A percentile compares a stretch with the other conserved stretches of the same genome.
These are phyloP conservation scores for Apiospora malaysiana DNA, from an alignment of 2,329 filamentous ascomycete species.

Conservation along the genomic window DNA sequence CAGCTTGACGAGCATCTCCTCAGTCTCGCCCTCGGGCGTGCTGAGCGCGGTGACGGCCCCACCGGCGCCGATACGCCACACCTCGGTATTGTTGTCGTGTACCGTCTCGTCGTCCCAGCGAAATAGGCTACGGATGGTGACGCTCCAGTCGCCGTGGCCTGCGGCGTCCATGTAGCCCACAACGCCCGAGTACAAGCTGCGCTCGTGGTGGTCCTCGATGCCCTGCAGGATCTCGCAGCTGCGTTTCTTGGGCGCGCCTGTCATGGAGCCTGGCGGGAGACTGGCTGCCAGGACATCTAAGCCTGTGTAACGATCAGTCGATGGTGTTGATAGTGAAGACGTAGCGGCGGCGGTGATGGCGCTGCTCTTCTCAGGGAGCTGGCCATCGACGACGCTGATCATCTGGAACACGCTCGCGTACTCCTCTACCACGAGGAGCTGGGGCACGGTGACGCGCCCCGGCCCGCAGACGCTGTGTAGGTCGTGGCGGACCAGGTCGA, in stretches of 20 bases:
- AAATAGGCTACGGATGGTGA: slow-evolving; percentile 85
- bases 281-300: slow-evolving; percentile 78
- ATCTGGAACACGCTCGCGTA: slow-evolving; percentile 92
- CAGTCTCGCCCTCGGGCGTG: slow-evolving; percentile 78
- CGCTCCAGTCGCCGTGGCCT: slow-evolving; percentile 87
- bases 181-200: slow-evolving; percentile 86
- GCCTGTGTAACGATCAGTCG: slow-evolving; percentile 55
- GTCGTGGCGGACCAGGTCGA: slow-evolving; percentile 94
- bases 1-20: slow-evolving; percentile 87
- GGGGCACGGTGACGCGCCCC: slow-evolving; percentile 74
- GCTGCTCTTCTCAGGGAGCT: slow-evolving; percentile 47
- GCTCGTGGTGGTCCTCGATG: slow-evolving; percentile 69
- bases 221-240: slow-evolving; percentile 81
- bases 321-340: not conserved
- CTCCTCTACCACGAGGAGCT: slow-evolving; percentile 86
- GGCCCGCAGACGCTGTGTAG: slow-evolving; percentile 83
- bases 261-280: slow-evolving; percentile 93
- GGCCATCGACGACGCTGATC: slow-evolving; percentile 83
- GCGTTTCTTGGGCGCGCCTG: slow-evolving; percentile 91
- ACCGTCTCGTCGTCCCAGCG: slow-evolving; percentile 67
- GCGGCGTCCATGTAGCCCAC: slow-evolving; percentile 89
- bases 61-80: slow-evolving; percentile 87
- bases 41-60: slow-evolving; percentile 89
- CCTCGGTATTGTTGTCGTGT: slow-evolving; percentile 48
- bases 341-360: not conserved